phyloP scores from a whole-genome alignment of 2,329 filamentous ascomycete genomes.

The Pseudocercospora ulei region DNA sequence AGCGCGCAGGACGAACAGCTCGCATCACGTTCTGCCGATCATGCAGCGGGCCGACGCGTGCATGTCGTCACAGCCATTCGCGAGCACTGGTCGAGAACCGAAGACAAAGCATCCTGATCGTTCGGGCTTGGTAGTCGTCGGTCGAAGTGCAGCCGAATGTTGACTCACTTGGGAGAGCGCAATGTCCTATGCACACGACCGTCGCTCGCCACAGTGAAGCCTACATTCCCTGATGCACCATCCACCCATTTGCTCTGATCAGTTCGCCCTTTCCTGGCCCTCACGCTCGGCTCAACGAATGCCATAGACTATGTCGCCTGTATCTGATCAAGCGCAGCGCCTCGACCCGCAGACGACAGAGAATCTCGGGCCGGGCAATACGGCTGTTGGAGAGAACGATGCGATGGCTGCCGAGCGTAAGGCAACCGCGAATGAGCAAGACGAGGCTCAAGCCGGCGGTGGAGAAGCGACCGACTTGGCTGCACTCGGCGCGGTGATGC shows the following conservation, averaged over 20 bases:
- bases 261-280: not conserved
- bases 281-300: too few relatives aligned
- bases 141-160: too few relatives aligned
- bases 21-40: constrained; percentile 1
- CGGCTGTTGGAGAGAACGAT: not conserved
- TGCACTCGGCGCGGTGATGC: constrained; percentile 43
- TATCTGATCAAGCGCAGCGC: not conserved
- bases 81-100: constrained; percentile 1
- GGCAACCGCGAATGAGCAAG: not conserved
- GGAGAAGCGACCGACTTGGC: constrained; percentile 38
- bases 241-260: not conserved
- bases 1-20: too few relatives aligned
- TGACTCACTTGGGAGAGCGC: too few relatives aligned
- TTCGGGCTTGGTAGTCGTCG: too few relatives aligned
- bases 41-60: constrained; percentile 1
- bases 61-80: too few relatives aligned
- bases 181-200: too few relatives aligned
- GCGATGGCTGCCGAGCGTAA: not conserved
- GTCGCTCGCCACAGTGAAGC: constrained; percentile 7
- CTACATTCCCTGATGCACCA: not conserved
- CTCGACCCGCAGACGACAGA: not conserved
- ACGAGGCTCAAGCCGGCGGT: constrained; percentile 9
- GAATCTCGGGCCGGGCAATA: not conserved
- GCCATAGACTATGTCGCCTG: not conserved
- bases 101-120: not conserved